A percentile compares a stretch with the other conserved stretches of the same genome.
Evolutionary conservation across 2,329 filamentous ascomycete species (phyloP).

Genomic region (Endocalyx cinctus): DNA sequence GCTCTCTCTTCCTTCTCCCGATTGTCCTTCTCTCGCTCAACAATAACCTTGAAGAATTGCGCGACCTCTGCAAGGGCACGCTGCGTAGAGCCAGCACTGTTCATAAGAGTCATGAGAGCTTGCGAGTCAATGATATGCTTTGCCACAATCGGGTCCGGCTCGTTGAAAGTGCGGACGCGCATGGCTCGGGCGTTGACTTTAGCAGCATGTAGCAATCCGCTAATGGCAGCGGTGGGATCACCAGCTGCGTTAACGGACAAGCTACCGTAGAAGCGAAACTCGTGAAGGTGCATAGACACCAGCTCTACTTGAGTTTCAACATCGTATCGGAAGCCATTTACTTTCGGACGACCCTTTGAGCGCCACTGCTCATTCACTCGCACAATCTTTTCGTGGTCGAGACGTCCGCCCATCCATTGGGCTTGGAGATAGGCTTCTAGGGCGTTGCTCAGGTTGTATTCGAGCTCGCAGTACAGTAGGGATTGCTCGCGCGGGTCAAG

Average conservation of each 20-base stretch:
- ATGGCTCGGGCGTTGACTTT: constrained; percentile 48
- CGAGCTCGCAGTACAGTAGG: constrained; percentile 55
- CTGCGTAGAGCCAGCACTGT: constrained; percentile 38
- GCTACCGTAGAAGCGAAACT: constrained; percentile 52
- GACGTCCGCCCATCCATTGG: constrained; percentile 51
- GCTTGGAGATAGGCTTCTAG: constrained; percentile 48
- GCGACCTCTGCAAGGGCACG: constrained; percentile 44
- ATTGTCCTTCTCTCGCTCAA: constrained; percentile 44
- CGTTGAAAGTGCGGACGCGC: constrained; percentile 51
- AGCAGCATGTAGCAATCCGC: constrained; percentile 47
- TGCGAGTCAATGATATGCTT: constrained; percentile 54
- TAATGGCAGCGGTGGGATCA: constrained; percentile 38
- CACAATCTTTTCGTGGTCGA: constrained; percentile 47
- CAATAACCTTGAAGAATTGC: constrained; percentile 49
- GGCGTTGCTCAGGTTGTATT: constrained; percentile 47
- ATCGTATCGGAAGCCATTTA: constrained; percentile 55
- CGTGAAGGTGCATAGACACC: constrained; percentile 41
- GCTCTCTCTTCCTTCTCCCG: too few species aligned
- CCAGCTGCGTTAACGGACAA: constrained; percentile 38
- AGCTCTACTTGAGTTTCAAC: constrained; percentile 57
- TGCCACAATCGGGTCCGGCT: constrained; percentile 53
- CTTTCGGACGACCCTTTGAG: constrained; percentile 47
- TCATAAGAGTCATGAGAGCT: constrained; percentile 45
- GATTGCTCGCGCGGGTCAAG: constrained; percentile 53
- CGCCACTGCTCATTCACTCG: constrained; percentile 48